phyloP scores from a whole-genome alignment of 768 basidiomycete species.

The Strobilomyces confusus region DNA sequence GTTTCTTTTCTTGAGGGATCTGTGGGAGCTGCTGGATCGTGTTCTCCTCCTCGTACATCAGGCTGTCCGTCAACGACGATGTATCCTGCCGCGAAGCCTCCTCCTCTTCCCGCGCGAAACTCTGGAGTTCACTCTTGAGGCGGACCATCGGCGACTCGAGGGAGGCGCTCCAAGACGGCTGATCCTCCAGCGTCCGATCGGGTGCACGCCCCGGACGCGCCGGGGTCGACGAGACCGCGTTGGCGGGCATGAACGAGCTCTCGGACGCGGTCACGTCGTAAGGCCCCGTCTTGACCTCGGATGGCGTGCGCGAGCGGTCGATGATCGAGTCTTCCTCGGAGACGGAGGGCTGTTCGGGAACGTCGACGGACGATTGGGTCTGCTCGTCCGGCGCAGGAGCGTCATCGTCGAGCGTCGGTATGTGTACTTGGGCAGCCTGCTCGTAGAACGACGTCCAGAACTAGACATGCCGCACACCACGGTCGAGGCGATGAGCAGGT shows the following conservation, averaged over 20 bases:
- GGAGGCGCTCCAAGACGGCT: conserved; percentile 68
- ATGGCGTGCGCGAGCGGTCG: conserved; percentile 13
- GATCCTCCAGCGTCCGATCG: conserved; percentile 42
- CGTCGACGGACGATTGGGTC: conserved; percentile 30
- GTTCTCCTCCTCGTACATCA: conserved; percentile 29
- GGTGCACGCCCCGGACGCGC: conserved; percentile 37
- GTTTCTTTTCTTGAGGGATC: conserved; percentile 45
- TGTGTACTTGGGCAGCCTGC: conserved; percentile 82
- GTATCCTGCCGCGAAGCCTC: conserved; percentile 28
- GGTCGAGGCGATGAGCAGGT: background rate
- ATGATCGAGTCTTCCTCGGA: conserved; percentile 7
- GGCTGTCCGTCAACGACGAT: conserved; percentile 23
- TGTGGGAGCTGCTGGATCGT: conserved; percentile 22
- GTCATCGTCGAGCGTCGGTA: conserved; percentile 69
- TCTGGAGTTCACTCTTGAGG: conserved; percentile 58
- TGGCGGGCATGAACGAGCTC: conserved; percentile 70
- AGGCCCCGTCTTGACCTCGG: conserved; percentile 2
- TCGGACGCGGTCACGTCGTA: conserved; percentile 52
- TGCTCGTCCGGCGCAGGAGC: conserved; percentile 52
- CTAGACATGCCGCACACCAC: conserved; percentile 35
- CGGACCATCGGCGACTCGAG: conserved; percentile 71
- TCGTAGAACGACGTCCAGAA: conserved; percentile 99
- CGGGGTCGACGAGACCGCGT: conserved; percentile 76
- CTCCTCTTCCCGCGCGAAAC: conserved; percentile 39
- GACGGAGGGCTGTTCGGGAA: conserved; percentile 13